These are phyloP conservation scores for Aspergillus aculeatinus DNA, from an alignment of 2,329 filamentous ascomycete genomes.

Conservation along the genomic window DNA sequence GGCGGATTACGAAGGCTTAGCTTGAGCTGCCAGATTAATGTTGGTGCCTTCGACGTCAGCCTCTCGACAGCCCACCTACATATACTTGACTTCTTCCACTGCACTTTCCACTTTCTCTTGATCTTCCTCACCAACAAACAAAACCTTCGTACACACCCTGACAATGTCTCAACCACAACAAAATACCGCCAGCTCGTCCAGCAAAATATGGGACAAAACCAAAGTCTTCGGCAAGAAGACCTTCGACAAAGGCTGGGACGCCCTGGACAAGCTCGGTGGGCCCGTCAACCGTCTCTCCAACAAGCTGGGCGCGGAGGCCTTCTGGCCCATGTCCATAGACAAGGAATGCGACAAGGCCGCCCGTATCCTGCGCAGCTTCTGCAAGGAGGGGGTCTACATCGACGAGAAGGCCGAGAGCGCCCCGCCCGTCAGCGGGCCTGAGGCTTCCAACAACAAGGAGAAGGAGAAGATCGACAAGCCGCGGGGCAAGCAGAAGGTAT, in stretches of 20 bases:
- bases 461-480: constrained; percentile 50
- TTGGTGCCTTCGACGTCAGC: background rate
- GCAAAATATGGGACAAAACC: constrained; percentile 28
- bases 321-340: constrained; percentile 82
- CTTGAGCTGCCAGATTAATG: background rate
- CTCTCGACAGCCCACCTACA: background rate
- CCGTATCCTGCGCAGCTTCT: constrained; percentile 84
- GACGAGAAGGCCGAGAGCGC: constrained; percentile 52
- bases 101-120: no score
- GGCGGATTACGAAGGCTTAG: background rate
- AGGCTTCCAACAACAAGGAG: constrained; percentile 12
- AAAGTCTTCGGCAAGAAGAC: constrained; percentile 57
- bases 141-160: background rate
- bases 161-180: constrained; percentile 6
- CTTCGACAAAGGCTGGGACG: constrained; percentile 70
- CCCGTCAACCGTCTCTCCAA: constrained; percentile 80
- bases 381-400: constrained; percentile 70
- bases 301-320: constrained; percentile 75
- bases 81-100: background rate
- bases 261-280: constrained; percentile 65
- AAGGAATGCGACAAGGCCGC: constrained; percentile 89
- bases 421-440: background rate
- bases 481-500: constrained; percentile 59
- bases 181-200: background rate
- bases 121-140: background rate